phyloP scores from a whole-genome alignment of 495 filamentous ascomycete species.

The Chaetomium cochliodes region DNA sequence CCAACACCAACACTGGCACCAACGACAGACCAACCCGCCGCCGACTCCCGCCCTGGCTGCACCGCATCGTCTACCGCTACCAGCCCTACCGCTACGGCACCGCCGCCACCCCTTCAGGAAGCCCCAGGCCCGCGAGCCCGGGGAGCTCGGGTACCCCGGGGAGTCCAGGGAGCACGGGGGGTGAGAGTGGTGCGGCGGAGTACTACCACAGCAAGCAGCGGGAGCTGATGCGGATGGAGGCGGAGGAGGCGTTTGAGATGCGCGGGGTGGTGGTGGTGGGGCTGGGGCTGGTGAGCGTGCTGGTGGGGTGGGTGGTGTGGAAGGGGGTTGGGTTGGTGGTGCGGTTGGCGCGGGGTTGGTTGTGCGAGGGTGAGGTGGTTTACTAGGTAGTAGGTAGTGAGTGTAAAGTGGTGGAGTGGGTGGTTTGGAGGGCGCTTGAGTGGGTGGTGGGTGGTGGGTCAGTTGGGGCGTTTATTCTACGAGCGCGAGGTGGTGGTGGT shows the following conservation, averaged over 20 bases:
- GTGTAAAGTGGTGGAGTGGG: neutral
- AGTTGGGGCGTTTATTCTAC: too few relatives aligned
- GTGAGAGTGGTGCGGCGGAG: constrained; percentile 1
- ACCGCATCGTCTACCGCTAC: constrained; percentile 39
- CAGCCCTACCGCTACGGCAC: constrained; percentile 31
- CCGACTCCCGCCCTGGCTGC: constrained; percentile 40
- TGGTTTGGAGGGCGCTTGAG: too few relatives aligned
- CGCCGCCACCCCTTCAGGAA: neutral
- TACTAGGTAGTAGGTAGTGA: neutral
- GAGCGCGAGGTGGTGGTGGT: too few relatives aligned
- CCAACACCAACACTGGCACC: neutral
- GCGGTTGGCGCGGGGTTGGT: neutral
- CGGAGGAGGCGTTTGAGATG: constrained; percentile 52
- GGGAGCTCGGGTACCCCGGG: neutral
- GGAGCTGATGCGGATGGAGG: constrained; percentile 51
- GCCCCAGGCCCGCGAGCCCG: neutral
- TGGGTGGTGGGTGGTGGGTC: too few relatives aligned
- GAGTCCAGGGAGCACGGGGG: neutral
- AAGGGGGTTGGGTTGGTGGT: constrained; percentile 23
- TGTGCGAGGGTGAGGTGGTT: neutral
- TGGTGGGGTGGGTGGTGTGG: constrained; percentile 35
- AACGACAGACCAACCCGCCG: constrained; percentile 17
- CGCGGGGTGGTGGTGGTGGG: constrained; percentile 40
- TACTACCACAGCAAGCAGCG: constrained; percentile 53
- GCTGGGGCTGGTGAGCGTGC: constrained; percentile 34